These are phyloP conservation scores for Verticillium nubilum DNA, from an alignment of 2,329 filamentous ascomycete genomes.

Conservation along the genomic window DNA sequence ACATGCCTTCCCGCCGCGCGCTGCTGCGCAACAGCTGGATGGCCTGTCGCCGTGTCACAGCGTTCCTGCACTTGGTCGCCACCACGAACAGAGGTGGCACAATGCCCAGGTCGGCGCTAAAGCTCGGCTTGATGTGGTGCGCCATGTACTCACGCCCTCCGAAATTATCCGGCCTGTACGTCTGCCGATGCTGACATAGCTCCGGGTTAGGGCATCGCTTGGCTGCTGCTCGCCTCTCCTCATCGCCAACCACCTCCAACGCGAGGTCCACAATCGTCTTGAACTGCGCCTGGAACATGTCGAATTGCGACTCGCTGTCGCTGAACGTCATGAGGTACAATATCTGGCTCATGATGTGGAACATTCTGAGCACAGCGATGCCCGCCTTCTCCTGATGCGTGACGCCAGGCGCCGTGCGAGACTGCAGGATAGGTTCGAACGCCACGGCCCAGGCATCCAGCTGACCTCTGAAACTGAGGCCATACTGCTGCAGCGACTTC, in stretches of 20 bases:
- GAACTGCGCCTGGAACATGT: slow-evolving; percentile 47
- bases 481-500: slow-evolving; percentile 39
- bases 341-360: slow-evolving; percentile 51
- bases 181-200: slow-evolving; percentile 34
- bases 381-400: slow-evolving; percentile 52
- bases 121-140: slow-evolving; percentile 53
- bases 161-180: slow-evolving; percentile 25
- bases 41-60: slow-evolving; percentile 50
- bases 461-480: slow-evolving; percentile 40
- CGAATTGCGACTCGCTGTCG: slow-evolving; percentile 53
- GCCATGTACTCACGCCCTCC: slow-evolving; percentile 37
- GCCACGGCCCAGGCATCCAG: slow-evolving; percentile 50
- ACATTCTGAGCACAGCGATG: slow-evolving; percentile 59
- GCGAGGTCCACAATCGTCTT: slow-evolving; percentile 51
- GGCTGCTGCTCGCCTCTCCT: slow-evolving; percentile 45
- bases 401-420: slow-evolving; percentile 41
- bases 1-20: slow-evolving; percentile 61
- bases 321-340: slow-evolving; percentile 57
- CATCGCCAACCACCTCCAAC: slow-evolving; percentile 53
- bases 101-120: slow-evolving; percentile 59
- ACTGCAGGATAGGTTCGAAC: slow-evolving; percentile 49
- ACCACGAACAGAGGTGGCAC: slow-evolving; percentile 60
- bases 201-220: slow-evolving; percentile 37
- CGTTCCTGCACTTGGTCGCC: slow-evolving; percentile 61
- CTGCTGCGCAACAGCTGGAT: slow-evolving; percentile 56